Conservation (phyloP, 805 yeast species). For the Kluyveromyces wickerhamii region DNA sequence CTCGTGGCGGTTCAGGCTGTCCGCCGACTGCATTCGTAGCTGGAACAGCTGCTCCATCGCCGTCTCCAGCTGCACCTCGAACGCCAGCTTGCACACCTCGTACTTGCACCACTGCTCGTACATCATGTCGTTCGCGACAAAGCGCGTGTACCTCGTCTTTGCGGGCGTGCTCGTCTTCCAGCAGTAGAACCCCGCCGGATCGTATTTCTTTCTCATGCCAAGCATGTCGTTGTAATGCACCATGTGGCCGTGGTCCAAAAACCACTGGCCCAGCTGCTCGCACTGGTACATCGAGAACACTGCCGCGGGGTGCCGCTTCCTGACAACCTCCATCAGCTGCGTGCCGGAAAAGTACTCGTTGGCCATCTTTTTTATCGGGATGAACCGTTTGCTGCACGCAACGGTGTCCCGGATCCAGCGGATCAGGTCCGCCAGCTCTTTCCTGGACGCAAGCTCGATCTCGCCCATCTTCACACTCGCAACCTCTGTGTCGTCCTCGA, state of each 20-base stretch:
- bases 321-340: constrained; percentile 20
- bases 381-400: constrained; percentile 19
- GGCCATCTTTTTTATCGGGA: constrained; percentile 20
- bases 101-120: constrained; percentile 1
- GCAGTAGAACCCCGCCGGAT: constrained; percentile 22
- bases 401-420: constrained; percentile 6
- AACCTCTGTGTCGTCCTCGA: neutral
- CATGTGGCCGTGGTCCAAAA: constrained; percentile 21
- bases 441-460: too few relatives aligned
- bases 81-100: neutral
- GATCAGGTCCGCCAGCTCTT: too few relatives aligned
- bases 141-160: neutral
- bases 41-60: neutral
- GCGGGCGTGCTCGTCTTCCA: constrained; percentile 1
- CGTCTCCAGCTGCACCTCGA: neutral
- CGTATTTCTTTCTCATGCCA: constrained; percentile 11
- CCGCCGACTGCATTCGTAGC: neutral
- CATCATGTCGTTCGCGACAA: neutral
- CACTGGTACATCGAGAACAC: constrained; percentile 25
- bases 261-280: constrained; percentile 30
- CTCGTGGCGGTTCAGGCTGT: too few relatives aligned
- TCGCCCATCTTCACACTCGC: too few relatives aligned
- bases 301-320: constrained; percentile 13
- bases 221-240: constrained; percentile 19
- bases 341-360: constrained; percentile 24